Evolutionary conservation across 2,329 filamentous ascomycete species (phyloP), one percentile per base, ranked within the genome.

Genomic region (Trichophyton mentagrophytes): DNA sequence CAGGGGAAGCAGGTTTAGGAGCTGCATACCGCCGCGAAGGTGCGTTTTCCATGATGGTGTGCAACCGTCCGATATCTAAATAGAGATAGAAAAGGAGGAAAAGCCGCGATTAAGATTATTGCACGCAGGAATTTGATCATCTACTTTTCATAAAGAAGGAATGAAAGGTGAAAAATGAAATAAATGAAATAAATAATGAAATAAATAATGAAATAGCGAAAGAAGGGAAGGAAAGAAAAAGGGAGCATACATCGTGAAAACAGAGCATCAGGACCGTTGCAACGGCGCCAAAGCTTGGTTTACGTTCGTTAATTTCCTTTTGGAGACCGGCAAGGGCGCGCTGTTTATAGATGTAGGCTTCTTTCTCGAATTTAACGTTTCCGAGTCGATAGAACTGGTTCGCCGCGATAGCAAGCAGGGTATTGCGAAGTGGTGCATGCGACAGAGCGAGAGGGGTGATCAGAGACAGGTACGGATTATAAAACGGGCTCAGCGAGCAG

Each of bases 261-360:
- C 70, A 72, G 20, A 72, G 64, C 70, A 72, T 72, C 36, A 72
- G 57, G 20, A 71, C 65, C 1, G 69, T 67, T 13, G 70, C 69
- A 8, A 71, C 63, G 3, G 65, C 63, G 1, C 64, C 67, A 64
- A 68, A 67, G 56, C 64, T 64, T 20, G 66, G 59, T 15, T 47
- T 57, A 1, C 59, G 63, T 3, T 61, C 60, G 9, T 62, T 60
- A 17, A 69, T 67, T 36, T 64, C 65, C 1, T 63, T 64, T 30
- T 66, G 66, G 3, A 71, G 62, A 1, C 69, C 68, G 11, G 62
- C 62, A 46, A 71, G 49, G 2, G 69, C 68, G 27, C 60, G 64
- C 4, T 67, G 62, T 51, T 69, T 70, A 60, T 66, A 70, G n/a
- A 64, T 30, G 51, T 64, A 65, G 22, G 69, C 65, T 40, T 69